Percentiles rank a stretch among this genome's conserved stretches.
These are phyloP conservation scores for Malassezia brasiliensis DNA, from an alignment of 1,284 basidiomycete species.

Conservation along the genomic window DNA sequence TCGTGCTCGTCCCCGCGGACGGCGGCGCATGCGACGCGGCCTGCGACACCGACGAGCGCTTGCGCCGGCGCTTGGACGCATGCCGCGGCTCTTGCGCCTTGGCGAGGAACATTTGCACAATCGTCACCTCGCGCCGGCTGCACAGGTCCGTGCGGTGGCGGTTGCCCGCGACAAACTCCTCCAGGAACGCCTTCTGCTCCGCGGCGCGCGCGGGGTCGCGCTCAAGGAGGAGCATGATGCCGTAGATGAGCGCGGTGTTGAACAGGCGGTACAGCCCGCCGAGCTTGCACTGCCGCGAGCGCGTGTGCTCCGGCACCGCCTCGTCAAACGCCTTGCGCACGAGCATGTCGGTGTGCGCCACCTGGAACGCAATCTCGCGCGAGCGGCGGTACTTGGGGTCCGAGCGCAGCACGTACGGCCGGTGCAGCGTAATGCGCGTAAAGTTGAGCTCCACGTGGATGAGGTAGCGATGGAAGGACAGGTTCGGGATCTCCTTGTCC, in stretches of 20 bases:
- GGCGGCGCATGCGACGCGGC: neutral
- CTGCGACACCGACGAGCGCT: neutral
- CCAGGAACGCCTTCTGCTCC: constrained; percentile 28
- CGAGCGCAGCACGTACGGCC: constrained; percentile 37
- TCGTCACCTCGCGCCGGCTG: constrained; percentile 40
- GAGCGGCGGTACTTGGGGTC: constrained; percentile 34
- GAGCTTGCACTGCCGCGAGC: constrained; percentile 34
- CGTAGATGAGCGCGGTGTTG: constrained; percentile 38
- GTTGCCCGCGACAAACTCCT: constrained; percentile 41
- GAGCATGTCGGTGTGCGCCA: constrained; percentile 31
- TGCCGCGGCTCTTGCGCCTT: constrained; percentile 34
- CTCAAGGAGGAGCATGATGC: constrained; percentile 40
- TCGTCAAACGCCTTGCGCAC: constrained; percentile 35
- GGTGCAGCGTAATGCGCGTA: constrained; percentile 39
- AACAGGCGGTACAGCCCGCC: constrained; percentile 39
- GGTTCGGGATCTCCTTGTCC: constrained; percentile 33
- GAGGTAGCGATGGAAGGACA: constrained; percentile 37
- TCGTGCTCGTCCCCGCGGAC: neutral
- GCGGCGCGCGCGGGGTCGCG: constrained; percentile 27
- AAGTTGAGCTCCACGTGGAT: constrained; percentile 43
- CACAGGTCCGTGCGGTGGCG: constrained; percentile 30
- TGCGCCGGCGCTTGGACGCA: neutral
- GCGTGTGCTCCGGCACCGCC: constrained; percentile 32
- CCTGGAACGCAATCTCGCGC: constrained; percentile 34
- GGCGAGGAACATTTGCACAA: constrained; percentile 39